phyloP scores from a whole-genome alignment of 2,329 filamentous ascomycete genomes.

The Diaporthe australafricana region DNA sequence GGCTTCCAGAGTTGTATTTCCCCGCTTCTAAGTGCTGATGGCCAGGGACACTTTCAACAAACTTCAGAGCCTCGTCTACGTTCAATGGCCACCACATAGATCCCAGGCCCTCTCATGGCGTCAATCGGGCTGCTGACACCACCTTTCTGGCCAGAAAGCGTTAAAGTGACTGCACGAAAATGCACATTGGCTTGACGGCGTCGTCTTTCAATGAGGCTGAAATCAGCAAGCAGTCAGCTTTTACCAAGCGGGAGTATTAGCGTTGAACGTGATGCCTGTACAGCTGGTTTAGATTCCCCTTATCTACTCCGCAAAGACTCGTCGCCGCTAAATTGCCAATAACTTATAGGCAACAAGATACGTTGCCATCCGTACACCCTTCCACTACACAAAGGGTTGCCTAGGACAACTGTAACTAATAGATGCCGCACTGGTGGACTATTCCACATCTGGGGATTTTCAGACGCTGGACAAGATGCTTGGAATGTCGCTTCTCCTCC shows the following conservation, averaged over 20 bases:
- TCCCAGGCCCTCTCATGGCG: not conserved
- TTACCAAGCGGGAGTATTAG: not conserved
- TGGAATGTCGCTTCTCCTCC: slow-evolving; percentile 2
- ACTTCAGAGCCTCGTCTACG: not conserved
- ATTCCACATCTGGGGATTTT: not conserved
- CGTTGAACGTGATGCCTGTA: not conserved
- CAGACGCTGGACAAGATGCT: not conserved
- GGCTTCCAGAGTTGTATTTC: not conserved
- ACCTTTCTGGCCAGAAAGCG: not conserved
- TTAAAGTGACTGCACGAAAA: not conserved
- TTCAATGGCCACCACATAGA: not conserved
- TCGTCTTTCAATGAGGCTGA: not conserved
- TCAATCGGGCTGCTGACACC: not conserved
- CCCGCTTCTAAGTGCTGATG: not conserved
- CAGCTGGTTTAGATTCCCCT: not conserved
- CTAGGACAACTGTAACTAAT: not conserved
- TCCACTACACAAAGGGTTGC: too few relatives aligned
- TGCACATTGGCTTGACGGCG: not conserved
- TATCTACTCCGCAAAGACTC: not conserved
- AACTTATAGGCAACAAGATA: too few relatives aligned
- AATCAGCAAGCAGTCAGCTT: not conserved
- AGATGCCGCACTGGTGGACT: not conserved
- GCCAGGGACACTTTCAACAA: not conserved
- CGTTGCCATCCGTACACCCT: too few relatives aligned
- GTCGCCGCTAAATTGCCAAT: not conserved